phyloP scores from a whole-genome alignment of 768 basidiomycete species.

The Auricularia heimuer region DNA sequence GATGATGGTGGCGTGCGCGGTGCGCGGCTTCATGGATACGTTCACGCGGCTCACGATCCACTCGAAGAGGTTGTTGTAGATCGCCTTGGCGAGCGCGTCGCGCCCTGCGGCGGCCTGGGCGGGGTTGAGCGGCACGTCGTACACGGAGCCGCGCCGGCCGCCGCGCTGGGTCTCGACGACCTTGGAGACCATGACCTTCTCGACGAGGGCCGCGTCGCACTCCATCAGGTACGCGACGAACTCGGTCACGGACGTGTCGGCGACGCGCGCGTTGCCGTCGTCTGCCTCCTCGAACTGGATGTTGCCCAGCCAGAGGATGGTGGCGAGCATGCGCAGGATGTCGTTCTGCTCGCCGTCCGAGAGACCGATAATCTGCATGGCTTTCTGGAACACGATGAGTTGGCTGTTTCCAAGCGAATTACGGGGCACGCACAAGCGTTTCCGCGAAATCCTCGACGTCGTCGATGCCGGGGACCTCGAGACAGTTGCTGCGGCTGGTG shows the following conservation, averaged over 20 bases:
- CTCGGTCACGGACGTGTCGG: conserved; percentile 83
- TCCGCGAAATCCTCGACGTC: conserved; percentile 81
- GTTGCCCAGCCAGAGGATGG: conserved; percentile 93
- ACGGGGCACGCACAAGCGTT: conserved; percentile 56
- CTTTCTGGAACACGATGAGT: conserved; percentile 42
- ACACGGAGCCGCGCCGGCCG: conserved; percentile 85
- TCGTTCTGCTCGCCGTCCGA: conserved; percentile 74
- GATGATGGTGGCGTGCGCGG: conserved; percentile 66
- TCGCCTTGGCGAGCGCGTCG: conserved; percentile 88
- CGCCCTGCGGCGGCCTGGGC: conserved; percentile 82
- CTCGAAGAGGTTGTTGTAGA: conserved; percentile 98
- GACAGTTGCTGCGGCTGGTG: conserved; percentile 84
- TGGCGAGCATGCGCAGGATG: conserved; percentile 88
- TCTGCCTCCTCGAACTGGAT: conserved; percentile 83
- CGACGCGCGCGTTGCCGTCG: conserved; percentile 74
- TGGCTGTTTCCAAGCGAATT: conserved; percentile 5
- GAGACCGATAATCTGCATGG: conserved; percentile 92
- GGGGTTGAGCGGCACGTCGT: conserved; percentile 91
- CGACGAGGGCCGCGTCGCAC: conserved; percentile 63
- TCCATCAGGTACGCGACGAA: conserved; percentile 95
- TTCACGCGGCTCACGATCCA: conserved; percentile 98
- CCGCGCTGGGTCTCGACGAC: conserved; percentile 90
- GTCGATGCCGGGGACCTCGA: conserved; percentile 84
- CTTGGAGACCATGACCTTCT: conserved; percentile 77
- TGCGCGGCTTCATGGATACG: conserved; percentile 86